Conservation (phyloP, 495 filamentous ascomycete genomes). For the Penicillium canariense region DNA sequence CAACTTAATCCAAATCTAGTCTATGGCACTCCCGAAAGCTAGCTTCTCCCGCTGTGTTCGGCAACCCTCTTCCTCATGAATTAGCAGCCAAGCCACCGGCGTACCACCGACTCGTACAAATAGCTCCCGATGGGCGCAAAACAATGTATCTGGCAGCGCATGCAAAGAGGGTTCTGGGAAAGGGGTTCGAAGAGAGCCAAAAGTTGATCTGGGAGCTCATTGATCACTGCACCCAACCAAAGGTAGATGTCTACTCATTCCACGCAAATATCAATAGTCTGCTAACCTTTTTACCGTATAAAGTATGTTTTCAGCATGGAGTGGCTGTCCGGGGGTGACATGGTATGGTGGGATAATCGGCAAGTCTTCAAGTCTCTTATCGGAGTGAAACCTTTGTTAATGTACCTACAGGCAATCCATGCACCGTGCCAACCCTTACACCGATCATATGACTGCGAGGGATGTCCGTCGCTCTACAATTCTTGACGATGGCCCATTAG, state of each 20-base stretch:
- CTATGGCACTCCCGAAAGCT: conserved; percentile 24
- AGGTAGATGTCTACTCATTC: conserved; percentile 7
- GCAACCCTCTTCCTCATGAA: conserved; percentile 24
- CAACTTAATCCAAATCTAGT: conserved; percentile 1
- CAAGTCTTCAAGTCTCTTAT: not conserved
- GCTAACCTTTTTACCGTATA: not conserved
- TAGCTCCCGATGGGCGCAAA: conserved; percentile 21
- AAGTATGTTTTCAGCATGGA: conserved; percentile 28
- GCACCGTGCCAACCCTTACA: conserved; percentile 25
- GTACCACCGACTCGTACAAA: conserved; percentile 20
- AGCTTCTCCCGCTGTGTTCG: conserved; percentile 19
- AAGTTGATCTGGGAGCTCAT: conserved; percentile 24
- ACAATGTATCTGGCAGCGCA: conserved; percentile 24
- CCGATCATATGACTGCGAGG: conserved; percentile 20
- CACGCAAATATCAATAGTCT: not conserved
- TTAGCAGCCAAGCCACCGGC: conserved; percentile 22
- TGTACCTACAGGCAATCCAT: conserved; percentile 22
- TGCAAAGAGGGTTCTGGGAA: conserved; percentile 17
- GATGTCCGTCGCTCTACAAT: conserved; percentile 25
- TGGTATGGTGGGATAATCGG: conserved; percentile 29
- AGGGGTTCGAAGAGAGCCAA: conserved; percentile 17
- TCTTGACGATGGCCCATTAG: conserved; percentile 20
- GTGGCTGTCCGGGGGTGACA: conserved; percentile 20
- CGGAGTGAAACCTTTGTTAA: not conserved
- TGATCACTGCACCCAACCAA: conserved; percentile 21